Conservation (phyloP, 176 grass and related monocot genomes). For the Chloris gayana region DNA sequence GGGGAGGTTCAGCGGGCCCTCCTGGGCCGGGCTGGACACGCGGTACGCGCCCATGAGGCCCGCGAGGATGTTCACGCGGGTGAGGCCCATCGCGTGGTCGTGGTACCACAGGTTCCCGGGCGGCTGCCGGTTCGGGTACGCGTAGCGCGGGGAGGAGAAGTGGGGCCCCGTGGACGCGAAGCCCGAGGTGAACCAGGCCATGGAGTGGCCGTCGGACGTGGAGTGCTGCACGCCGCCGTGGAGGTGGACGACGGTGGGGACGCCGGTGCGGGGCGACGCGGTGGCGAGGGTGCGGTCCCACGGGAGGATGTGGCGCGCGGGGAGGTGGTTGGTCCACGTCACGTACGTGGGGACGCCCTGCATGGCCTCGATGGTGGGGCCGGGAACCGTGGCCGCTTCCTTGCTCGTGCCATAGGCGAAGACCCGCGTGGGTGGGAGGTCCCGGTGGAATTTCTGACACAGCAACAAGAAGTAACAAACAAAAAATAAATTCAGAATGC, state of each 20-base stretch:
- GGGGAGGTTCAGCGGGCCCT: conserved; percentile 45
- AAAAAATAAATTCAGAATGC: not conserved
- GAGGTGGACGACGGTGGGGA: conserved; percentile 82
- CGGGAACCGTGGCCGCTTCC: conserved; percentile 55
- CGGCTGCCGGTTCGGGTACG: conserved; percentile 70
- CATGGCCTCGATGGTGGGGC: conserved; percentile 71
- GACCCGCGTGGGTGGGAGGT: conserved; percentile 59
- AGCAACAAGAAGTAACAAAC: not conserved
- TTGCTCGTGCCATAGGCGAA: conserved; percentile 61
- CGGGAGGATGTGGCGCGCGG: conserved; percentile 54
- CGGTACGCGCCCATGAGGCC: conserved; percentile 72
- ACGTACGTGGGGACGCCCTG: conserved; percentile 57
- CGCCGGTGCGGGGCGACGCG: conserved; percentile 23
- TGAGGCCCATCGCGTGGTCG: conserved; percentile 78
- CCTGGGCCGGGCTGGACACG: conserved; percentile 23
- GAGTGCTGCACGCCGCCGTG: conserved; percentile 88
- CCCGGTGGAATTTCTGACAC: conserved; percentile 81
- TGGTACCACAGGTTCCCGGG: conserved; percentile 83
- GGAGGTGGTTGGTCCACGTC: conserved; percentile 78
- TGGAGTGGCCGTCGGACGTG: conserved; percentile 67
- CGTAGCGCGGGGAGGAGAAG: conserved; percentile 43
- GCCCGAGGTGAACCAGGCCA: conserved; percentile 72
- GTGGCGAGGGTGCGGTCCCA: conserved; percentile 57
- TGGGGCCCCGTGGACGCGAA: conserved; percentile 40
- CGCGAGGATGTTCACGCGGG: conserved; percentile 76